A percentile compares a stretch with the other conserved stretches of the same genome.
Conservation (phyloP, 2,329 filamentous ascomycete genomes). For the Fusarium denticulatum region DNA sequence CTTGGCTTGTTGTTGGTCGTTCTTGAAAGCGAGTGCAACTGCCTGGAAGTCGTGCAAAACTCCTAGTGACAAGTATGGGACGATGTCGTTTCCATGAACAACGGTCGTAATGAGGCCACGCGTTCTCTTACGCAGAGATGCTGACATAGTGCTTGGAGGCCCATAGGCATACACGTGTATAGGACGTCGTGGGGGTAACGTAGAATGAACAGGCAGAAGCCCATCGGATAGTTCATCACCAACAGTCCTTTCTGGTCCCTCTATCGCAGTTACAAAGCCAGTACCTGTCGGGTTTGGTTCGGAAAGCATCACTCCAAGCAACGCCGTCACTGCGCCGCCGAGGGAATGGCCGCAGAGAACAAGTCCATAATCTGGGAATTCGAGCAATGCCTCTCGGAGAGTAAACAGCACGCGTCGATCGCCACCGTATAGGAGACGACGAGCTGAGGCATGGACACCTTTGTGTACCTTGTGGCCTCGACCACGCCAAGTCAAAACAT, state of each 20-base stretch:
- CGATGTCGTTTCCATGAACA: constrained; percentile 77
- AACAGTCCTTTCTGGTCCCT: constrained; percentile 56
- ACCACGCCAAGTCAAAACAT: constrained; percentile 71
- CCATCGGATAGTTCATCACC: constrained; percentile 45
- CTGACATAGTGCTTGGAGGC: constrained; percentile 76
- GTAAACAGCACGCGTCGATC: constrained; percentile 74
- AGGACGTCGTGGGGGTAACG: constrained; percentile 72
- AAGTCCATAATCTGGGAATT: constrained; percentile 75
- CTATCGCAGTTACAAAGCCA: constrained; percentile 70
- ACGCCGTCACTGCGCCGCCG: constrained; percentile 74
- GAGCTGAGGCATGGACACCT: constrained; percentile 77
- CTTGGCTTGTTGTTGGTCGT: constrained; percentile 73
- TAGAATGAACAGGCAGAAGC: constrained; percentile 50
- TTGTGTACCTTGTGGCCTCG: constrained; percentile 76
- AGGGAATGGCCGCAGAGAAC: constrained; percentile 76
- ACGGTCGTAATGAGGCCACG: constrained; percentile 79
- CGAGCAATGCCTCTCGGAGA: constrained; percentile 71
- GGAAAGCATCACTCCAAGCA: constrained; percentile 76
- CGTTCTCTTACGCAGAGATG: constrained; percentile 74
- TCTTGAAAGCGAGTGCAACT: constrained; percentile 76
- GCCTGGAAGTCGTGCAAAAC: constrained; percentile 80
- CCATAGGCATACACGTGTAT: constrained; percentile 86
- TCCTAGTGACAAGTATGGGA: constrained; percentile 78
- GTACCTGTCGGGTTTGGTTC: constrained; percentile 66
- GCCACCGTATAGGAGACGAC: constrained; percentile 72